Evolutionary conservation across 2,329 filamentous ascomycete species (phyloP), one percentile per base, ranked within the genome.

Genomic region (Stemphylium beticola): DNA sequence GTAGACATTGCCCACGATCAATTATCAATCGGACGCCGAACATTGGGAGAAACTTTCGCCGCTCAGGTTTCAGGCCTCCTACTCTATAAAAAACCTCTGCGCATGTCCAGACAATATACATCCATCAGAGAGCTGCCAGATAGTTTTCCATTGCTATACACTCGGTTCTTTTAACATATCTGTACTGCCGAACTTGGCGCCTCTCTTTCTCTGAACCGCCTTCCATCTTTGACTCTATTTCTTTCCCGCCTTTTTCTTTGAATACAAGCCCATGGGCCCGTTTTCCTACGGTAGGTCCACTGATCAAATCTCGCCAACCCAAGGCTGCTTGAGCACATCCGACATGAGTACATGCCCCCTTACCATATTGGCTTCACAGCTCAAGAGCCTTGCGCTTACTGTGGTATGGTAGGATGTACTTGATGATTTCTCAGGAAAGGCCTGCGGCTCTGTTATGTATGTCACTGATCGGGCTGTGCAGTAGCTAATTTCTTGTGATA

Each of bases 21-120:
- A 29, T 26, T 62, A n/a, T 55, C 31, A 57, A 31, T 3, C 50
- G 44, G 17, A 34, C 20, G 22, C 48, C 48, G 31, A 53, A 26
- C 18, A 31, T 31, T 1, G 18, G 55, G 14, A 55, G 49, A 49
- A 33, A 8, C 12, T 49, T 37, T n/a, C 31, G 14, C 18, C 14
- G 17, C 18, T 41, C 32, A 22, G 29, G 10, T 29, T 31, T 10
- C 24, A 42, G 32, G 11, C 18, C 17, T 1, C 32, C 32, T 29
- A 12, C 20, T 10, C 43, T 32, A 18, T 24, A 1, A 8, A 20
- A 20, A 11, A 41, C 33, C 33, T 50, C 38, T 10, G 48, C 43
- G 18, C 55, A 49, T 49, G 22, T 45, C 43, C 34, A 49, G 4
- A 49, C 26, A 12, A 31, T 4, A 26, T 5, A 15, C 24, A 11